Conservation (phyloP, 75 land plant species). For the Gnetum montanum region DNA sequence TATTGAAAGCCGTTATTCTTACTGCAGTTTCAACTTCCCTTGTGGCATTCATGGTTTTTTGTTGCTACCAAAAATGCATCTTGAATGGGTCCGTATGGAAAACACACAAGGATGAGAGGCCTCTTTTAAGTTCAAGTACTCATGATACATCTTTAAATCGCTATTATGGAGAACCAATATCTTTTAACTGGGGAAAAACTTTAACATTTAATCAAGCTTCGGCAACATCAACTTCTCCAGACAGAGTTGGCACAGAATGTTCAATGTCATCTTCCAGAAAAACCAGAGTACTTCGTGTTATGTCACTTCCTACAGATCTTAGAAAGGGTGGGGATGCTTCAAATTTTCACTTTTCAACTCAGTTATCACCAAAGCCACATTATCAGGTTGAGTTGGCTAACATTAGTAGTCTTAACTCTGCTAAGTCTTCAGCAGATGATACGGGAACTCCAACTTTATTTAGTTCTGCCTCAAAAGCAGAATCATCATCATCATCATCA, state of each 20-base stretch:
- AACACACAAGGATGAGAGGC: not conserved
- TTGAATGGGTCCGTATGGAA: not conserved
- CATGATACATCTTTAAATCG: not conserved
- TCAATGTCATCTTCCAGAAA: not conserved
- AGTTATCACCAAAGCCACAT: slow-evolving; percentile 1
- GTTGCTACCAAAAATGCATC: not conserved
- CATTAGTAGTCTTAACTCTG: not conserved
- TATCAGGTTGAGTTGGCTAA: not conserved
- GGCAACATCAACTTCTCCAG: not conserved
- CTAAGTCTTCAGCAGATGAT: not conserved
- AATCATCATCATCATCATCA: slow-evolving; percentile 32
- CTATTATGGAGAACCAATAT: not conserved
- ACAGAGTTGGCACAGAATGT: not conserved
- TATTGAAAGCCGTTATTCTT: slow-evolving; percentile 2
- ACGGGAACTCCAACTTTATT: not conserved
- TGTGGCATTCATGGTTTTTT: not conserved
- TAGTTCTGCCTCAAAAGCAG: too few species aligned
- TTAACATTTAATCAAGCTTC: not conserved
- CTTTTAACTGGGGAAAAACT: not conserved
- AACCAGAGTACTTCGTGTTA: not conserved
- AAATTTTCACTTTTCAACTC: not conserved
- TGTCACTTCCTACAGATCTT: slow-evolving; percentile 3
- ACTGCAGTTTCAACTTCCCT: slow-evolving; percentile 6
- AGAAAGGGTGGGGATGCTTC: not conserved
- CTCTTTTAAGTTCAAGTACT: slow-evolving; percentile 2